Base-by-base conservation (phyloP, 768 basidiomycete genomes). In the Amyloporia xantha region DNA sequence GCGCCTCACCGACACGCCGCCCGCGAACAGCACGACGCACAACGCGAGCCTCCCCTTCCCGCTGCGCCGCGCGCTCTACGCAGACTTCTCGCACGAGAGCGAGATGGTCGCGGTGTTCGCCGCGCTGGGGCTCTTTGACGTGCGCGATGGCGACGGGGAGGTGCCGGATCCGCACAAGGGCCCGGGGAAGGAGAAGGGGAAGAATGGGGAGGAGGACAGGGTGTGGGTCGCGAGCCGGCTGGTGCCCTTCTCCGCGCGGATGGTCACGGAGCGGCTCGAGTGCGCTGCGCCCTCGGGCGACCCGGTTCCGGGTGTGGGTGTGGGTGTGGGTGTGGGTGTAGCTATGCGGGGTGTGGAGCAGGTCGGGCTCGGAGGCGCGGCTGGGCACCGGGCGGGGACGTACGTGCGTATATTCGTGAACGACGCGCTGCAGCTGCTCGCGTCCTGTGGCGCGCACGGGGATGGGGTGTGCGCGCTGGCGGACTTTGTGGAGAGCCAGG, bases 41-140 rank as follows among this genome's bases (percentile, higher is more conserved):
- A 92, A 92, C 64, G 66, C 65, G 7, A 91, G 88, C 0, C 73
- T 92, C 30, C 89, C 86, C 0, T 93, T 93, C 68, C 89, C 90
- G 0, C 72, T 87, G 10, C 57, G 81, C 52, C 75, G 77, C 48
- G 69, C 68, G 3, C 58, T 89, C 40, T 89, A 86, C 58, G 80
- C 77, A 20, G 61, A 93, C 66, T 91, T 93, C 63, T 79, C 86
- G 7, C 90, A 93, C 61, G 90, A 92, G 62, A 89, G 91, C 62
- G 72, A 85, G 60, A 88, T 95, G 79, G 70, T 86, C 35, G 82
- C 87, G 42, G 84, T 92, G 40, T 84, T 81, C 54, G 65, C 75
- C 65, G 67, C 88, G 62, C 47, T 79, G 62, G 90, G 77, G 19
- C 59, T 68, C 38, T 66, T 67, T 54, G 43, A 54, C 41, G 39